Conservation (phyloP, 331 rosid genomes). For the Acacia pycnantha region DNA sequence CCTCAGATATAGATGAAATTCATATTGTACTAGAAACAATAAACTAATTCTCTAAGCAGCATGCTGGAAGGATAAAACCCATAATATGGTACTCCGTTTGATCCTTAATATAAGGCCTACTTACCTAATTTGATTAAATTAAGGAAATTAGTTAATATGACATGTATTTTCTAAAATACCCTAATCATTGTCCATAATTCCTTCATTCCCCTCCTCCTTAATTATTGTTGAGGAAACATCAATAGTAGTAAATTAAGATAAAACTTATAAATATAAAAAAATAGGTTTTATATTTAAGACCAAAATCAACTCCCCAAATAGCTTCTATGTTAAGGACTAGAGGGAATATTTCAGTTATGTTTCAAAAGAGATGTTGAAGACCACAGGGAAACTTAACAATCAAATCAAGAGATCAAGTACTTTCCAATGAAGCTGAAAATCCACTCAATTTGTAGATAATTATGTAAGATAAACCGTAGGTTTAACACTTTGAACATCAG, state of each 20-base stretch:
- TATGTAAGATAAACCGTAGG: not conserved
- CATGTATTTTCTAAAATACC: too few relatives aligned
- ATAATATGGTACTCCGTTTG: not conserved
- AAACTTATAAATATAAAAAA: too few relatives aligned
- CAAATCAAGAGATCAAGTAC: not conserved
- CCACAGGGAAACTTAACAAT: not conserved
- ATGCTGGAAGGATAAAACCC: conserved; percentile 21
- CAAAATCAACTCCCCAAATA: too few relatives aligned
- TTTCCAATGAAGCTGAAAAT: not conserved
- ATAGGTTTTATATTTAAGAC: too few relatives aligned
- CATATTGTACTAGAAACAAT: not conserved
- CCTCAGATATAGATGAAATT: conserved; percentile 1
- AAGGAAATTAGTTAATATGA: too few relatives aligned
- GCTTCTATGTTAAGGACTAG: too few relatives aligned
- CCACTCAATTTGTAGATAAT: not conserved
- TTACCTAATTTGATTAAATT: too few relatives aligned
- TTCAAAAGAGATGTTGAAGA: conserved; percentile 19
- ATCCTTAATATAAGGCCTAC: too few relatives aligned
- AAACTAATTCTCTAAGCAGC: not conserved
- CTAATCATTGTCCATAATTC: too few relatives aligned
- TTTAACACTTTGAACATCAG: conserved; percentile 1
- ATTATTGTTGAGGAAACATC: too few relatives aligned
- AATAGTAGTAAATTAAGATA: too few relatives aligned
- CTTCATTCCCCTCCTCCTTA: too few relatives aligned
- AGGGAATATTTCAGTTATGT: not conserved